These are phyloP conservation scores for Daldinia childiae DNA, from an alignment of 495 filamentous ascomycete genomes.

Conservation along the genomic window DNA sequence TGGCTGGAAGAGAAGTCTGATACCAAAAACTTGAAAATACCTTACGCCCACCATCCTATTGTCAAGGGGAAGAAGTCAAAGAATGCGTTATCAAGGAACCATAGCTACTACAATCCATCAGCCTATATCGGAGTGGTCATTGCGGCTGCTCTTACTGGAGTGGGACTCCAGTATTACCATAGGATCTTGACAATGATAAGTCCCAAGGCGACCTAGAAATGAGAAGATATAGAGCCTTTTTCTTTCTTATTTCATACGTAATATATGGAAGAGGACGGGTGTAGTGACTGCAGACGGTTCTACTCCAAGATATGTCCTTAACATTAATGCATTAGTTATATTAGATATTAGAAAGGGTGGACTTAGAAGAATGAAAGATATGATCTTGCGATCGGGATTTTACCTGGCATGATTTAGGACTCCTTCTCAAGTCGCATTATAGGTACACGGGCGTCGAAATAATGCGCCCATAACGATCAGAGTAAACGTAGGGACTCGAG, in stretches of 20 bases:
- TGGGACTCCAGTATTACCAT: slow-evolving; percentile 24
- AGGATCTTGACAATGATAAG: background rate
- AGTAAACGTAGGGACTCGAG: background rate
- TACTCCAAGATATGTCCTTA: background rate
- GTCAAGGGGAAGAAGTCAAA: background rate
- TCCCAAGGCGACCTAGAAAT: background rate
- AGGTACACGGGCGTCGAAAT: background rate
- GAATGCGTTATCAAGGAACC: background rate
- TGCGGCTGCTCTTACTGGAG: slow-evolving; percentile 19
- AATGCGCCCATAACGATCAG: slow-evolving; percentile 1
- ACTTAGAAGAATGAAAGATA: background rate
- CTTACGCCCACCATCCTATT: slow-evolving; percentile 23
- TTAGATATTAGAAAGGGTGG: background rate
- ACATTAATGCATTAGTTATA: background rate
- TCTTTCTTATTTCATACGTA: background rate
- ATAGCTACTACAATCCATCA: slow-evolving; percentile 3
- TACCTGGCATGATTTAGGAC: no score
- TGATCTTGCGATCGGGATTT: background rate
- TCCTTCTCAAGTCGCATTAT: no score
- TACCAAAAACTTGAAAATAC: background rate
- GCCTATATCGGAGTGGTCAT: background rate
- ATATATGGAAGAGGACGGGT: background rate
- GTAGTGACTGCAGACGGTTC: background rate
- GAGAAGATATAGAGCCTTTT: background rate
- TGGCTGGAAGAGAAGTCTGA: slow-evolving; percentile 37